A percentile compares a stretch with the other conserved stretches of the same genome.
phyloP scores from a whole-genome alignment of 2,329 filamentous ascomycete species.

The Exserohilum rostratum region DNA sequence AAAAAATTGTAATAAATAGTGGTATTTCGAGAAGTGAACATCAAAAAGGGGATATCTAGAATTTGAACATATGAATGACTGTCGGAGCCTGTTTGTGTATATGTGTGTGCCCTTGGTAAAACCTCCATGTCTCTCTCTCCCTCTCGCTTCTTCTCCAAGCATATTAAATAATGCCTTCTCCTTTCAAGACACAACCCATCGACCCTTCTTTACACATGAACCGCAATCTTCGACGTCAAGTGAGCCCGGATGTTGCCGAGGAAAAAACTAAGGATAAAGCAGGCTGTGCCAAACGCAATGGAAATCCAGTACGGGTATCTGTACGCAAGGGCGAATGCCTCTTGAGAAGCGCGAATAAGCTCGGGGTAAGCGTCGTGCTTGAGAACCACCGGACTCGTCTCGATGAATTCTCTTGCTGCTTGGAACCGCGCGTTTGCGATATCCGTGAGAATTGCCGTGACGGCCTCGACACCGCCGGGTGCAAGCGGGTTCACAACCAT shows the following conservation, averaged over 20 bases:
- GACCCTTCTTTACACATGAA: constrained; percentile 15
- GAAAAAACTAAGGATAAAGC: constrained; percentile 64
- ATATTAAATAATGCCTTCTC: not conserved
- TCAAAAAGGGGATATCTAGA: no score
- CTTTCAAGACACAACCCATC: not conserved
- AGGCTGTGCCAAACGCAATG: constrained; percentile 65
- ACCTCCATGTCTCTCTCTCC: no score
- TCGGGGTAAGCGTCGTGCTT: constrained; percentile 42
- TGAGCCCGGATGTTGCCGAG: constrained; percentile 60
- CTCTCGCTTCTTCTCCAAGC: not conserved
- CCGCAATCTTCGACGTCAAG: constrained; percentile 26
- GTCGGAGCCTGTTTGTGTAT: no score
- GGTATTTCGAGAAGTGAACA: no score
- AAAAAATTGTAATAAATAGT: no score
- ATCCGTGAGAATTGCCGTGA: constrained; percentile 53
- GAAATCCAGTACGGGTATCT: constrained; percentile 67
- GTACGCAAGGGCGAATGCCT: constrained; percentile 65
- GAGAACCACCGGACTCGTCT: constrained; percentile 53
- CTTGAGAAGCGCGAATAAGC: constrained; percentile 61
- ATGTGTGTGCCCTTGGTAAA: no score
- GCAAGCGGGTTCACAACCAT: constrained; percentile 51
- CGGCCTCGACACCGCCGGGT: constrained; percentile 55
- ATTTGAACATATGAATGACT: no score
- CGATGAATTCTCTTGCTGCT: constrained; percentile 55
- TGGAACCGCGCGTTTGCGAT: constrained; percentile 41